Conservation (phyloP, 2,329 filamentous ascomycete species). For the Bipolaris victoriae region DNA sequence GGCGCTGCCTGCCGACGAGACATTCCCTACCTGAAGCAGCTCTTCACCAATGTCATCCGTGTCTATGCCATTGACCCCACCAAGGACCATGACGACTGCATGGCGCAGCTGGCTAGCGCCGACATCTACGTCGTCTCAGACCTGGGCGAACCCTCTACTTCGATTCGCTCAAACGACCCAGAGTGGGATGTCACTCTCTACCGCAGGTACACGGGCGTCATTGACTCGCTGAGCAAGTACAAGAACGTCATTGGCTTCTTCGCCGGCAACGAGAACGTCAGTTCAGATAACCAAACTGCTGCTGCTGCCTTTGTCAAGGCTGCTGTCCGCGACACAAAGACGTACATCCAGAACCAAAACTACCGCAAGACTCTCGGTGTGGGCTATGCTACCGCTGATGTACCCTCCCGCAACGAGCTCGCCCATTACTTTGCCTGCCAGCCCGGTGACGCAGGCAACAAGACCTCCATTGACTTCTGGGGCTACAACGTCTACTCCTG, state of each 20-base stretch:
- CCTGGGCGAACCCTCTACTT: slow-evolving; percentile 62
- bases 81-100: slow-evolving; percentile 79
- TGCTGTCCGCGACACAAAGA: slow-evolving; percentile 92
- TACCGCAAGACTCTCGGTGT: slow-evolving; percentile 78
- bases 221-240: slow-evolving; percentile 82
- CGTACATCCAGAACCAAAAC: slow-evolving; percentile 79
- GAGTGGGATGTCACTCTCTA: slow-evolving; percentile 81
- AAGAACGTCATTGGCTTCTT: slow-evolving; percentile 96
- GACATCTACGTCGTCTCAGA: slow-evolving; percentile 97
- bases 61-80: slow-evolving; percentile 90
- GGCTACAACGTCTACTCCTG: slow-evolving; percentile 99
- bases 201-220: slow-evolving; percentile 78
- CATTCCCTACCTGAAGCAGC: slow-evolving; percentile 77
- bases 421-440: slow-evolving; percentile 96
- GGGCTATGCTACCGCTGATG: slow-evolving; percentile 95
- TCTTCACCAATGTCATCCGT: slow-evolving; percentile 86
- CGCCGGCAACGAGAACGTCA: slow-evolving; percentile 95
- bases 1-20: slow-evolving; percentile 76
- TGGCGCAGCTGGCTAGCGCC: slow-evolving; percentile 78
- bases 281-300: slow-evolving; percentile 82
- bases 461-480: slow-evolving; percentile 87
- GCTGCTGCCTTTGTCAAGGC: slow-evolving; percentile 96
- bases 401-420: slow-evolving; percentile 80
- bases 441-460: slow-evolving; percentile 46
- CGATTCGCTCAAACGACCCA: slow-evolving; percentile 82